A percentile compares a stretch with the other conserved stretches of the same genome.
phyloP scores from a whole-genome alignment of 768 basidiomycete genomes.

The Boletus sp. region DNA sequence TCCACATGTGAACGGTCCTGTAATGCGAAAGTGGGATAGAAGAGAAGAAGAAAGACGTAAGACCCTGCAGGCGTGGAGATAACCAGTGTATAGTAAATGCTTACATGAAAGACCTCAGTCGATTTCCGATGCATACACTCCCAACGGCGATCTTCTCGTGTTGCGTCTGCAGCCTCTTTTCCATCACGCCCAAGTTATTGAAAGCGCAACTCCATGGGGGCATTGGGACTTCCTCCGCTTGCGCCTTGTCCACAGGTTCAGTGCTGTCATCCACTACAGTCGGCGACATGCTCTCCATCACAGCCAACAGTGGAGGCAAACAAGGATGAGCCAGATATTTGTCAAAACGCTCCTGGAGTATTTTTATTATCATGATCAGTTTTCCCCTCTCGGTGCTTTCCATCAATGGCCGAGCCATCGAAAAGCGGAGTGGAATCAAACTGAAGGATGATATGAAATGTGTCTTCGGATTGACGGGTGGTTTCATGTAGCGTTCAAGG shows the following conservation, averaged over 20 bases:
- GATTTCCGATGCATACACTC: constrained; percentile 7
- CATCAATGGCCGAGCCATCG: constrained; percentile 10
- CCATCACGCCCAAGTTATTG: constrained; percentile 14
- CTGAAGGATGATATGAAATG: constrained; percentile 17
- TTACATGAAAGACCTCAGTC: constrained; percentile 10
- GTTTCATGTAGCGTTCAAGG: constrained; percentile 19
- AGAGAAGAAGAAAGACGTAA: background rate
- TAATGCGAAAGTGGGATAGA: too few relatives aligned
- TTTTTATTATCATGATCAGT: constrained; percentile 10
- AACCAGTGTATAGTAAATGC: background rate
- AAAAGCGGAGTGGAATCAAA: constrained; percentile 15
- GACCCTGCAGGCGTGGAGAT: background rate
- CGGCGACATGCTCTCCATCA: background rate
- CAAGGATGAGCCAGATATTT: constrained; percentile 15
- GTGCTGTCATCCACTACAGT: background rate
- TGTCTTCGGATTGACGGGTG: constrained; percentile 15
- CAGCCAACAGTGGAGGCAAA: constrained; percentile 10
- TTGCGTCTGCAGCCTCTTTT: constrained; percentile 5
- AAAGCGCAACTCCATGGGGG: constrained; percentile 9
- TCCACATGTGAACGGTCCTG: constrained; percentile 18
- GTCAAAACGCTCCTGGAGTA: constrained; percentile 11
- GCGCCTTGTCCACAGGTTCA: background rate
- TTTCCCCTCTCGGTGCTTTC: constrained; percentile 7
- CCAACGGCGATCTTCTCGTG: constrained; percentile 2
- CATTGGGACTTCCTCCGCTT: background rate